Evolutionary conservation across 495 filamentous ascomycete species (phyloP).

Genomic region (Xylaria longipes): DNA sequence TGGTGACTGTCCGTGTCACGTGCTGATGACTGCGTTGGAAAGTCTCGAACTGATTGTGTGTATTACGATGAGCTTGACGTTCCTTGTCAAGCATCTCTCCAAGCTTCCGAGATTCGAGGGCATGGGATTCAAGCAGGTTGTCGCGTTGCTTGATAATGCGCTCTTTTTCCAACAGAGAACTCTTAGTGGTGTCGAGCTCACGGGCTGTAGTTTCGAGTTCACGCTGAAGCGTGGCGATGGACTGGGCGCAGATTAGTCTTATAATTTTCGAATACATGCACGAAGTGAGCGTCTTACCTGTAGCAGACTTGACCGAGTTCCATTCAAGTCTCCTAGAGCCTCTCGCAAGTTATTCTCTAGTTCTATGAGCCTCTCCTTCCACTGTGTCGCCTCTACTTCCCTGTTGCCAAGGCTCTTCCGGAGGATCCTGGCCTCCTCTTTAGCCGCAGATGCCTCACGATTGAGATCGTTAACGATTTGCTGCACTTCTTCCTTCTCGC

Average conservation of each 20-base stretch:
- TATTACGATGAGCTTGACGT: constrained; percentile 78
- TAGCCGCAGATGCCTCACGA: constrained; percentile 74
- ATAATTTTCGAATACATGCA: constrained; percentile 26
- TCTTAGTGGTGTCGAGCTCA: constrained; percentile 79
- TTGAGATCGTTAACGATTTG: constrained; percentile 83
- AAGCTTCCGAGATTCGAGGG: constrained; percentile 82
- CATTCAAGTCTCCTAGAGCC: constrained; percentile 80
- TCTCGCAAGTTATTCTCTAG: constrained; percentile 87
- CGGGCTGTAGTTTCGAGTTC: constrained; percentile 82
- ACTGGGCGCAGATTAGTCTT: constrained; percentile 53
- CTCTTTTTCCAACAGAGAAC: constrained; percentile 83
- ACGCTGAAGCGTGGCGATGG: constrained; percentile 84
- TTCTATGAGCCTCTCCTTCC: constrained; percentile 87
- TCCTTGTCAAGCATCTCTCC: constrained; percentile 92
- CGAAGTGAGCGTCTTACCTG: constrained; percentile 54
- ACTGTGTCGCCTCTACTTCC: constrained; percentile 86
- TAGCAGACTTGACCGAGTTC: constrained; percentile 84
- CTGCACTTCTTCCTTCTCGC: constrained; percentile 84
- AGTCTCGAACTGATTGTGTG: constrained; percentile 85
- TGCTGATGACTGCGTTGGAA: constrained; percentile 86
- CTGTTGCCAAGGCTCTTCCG: constrained; percentile 80
- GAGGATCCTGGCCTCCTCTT: constrained; percentile 84
- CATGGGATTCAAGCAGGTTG: constrained; percentile 84
- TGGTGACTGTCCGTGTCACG: constrained; percentile 77
- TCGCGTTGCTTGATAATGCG: constrained; percentile 90